These are phyloP conservation scores for Teunomyces aglyptinius DNA, from an alignment of 805 yeast species.

Conservation along the genomic window DNA sequence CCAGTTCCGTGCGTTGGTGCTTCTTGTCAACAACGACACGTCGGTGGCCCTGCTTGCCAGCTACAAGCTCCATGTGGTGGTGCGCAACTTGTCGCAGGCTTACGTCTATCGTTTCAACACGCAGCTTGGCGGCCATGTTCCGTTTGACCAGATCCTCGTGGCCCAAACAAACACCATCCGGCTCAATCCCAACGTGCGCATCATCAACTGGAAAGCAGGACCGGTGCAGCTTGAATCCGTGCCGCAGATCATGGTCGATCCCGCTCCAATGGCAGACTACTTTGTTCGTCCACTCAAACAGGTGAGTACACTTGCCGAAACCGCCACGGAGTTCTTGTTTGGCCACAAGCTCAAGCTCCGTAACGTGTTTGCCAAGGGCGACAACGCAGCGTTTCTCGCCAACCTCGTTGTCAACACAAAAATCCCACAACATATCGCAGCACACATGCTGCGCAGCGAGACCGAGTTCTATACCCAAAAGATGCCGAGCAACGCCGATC, in stretches of 20 bases:
- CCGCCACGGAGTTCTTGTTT: conserved; percentile 48
- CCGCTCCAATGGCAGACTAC: conserved; percentile 31
- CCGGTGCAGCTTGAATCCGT: conserved; percentile 40
- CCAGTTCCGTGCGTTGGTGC: conserved; percentile 17
- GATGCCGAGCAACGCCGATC: conserved; percentile 56
- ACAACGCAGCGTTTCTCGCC: conserved; percentile 48
- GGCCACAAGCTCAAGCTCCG: conserved; percentile 45
- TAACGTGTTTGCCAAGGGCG: conserved; percentile 60
- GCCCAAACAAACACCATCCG: conserved; percentile 13
- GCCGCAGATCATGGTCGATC: conserved; percentile 21
- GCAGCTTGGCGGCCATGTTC: conserved; percentile 11
- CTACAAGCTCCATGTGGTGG: conserved; percentile 24
- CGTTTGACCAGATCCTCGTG: conserved; percentile 15
- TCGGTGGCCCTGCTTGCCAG: conserved; percentile 17
- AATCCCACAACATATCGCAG: conserved; percentile 35
- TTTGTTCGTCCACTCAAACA: conserved; percentile 44
- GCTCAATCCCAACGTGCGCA: conserved; percentile 39
- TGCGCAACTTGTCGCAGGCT: conserved; percentile 35
- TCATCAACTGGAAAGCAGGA: conserved; percentile 45
- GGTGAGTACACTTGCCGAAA: conserved; percentile 46
- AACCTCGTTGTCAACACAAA: conserved; percentile 37
- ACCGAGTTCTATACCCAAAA: conserved; percentile 32
- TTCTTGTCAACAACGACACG: conserved; percentile 12
- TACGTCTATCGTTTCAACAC: conserved; percentile 33
- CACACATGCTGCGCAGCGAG: conserved; percentile 35